Base-by-base conservation (phyloP, 2,329 filamentous ascomycete genomes). In the Sporothrix phasma region DNA sequence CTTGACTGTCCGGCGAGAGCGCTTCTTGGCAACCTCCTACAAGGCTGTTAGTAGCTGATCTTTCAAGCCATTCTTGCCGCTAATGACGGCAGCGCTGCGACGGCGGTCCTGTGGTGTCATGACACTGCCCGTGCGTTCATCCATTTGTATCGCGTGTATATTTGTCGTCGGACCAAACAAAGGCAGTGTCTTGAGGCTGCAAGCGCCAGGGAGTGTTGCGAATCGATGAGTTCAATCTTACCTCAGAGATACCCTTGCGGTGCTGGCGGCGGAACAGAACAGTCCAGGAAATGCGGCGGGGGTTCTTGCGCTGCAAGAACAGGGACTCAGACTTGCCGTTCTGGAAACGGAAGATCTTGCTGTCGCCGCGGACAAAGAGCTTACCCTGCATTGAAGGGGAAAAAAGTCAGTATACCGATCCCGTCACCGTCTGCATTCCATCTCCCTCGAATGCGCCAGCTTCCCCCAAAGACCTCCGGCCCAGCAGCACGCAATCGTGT, bases 211-310 rank as follows among this genome's bases (percentile, higher is more conserved):
- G 29, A 5, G 15, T 22, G 17, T 45, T 3, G 34, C 47, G 19
- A 7, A 3, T 24, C 19, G 29, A 22, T 11, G 41, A 19, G 26
- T 7, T 41, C 8, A 24, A 10, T 51, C 89, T 83, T 88, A 97
- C 94, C 92, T 99, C 94, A 86, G 93, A 96, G 83, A 97, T 95
- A 88, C 94, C 94, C 92, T 99, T 99, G 86, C 92, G 94, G 89
- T 97, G 93, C 84, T 96, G 90, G 82, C 93, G 90, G 80, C 94
- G 88, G 90, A 90, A 99, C 71, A 99, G 90, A 75, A 92, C 88
- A 72, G 94, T 99, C 94, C 94, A 99, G 73, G 93, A 88, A 81
- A 99, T 97, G 79, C 93, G 92, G 81, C 94, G 93, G 79, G 94
- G 94, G 88, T 99, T 99, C 91, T 99, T 99, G 86, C 94, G 93